These are phyloP conservation scores for Blastocystis sp. DNA, from an alignment of 352 stramenopile species.

Conservation along the genomic window DNA sequence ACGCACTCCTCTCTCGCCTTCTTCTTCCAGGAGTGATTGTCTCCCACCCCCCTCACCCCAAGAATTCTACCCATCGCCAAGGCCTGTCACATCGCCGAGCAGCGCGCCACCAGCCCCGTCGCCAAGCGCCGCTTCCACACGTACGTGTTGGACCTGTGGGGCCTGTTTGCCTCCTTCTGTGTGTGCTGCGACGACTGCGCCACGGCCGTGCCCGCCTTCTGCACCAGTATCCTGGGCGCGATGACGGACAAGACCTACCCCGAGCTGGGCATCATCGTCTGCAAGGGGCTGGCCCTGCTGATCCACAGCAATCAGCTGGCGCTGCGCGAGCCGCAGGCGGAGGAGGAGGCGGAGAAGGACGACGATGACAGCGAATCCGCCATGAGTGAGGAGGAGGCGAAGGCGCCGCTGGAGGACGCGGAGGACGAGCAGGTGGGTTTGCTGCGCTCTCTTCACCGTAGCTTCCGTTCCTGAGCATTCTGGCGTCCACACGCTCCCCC, in stretches of 20 bases:
- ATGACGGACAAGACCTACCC: conserved; percentile 43
- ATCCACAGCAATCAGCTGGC: conserved; percentile 58
- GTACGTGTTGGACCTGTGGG: conserved; percentile 42
- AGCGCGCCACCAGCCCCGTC: not conserved
- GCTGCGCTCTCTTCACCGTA: not conserved
- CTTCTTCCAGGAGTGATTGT: conserved; percentile 31
- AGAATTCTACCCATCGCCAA: conserved; percentile 59
- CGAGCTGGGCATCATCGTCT: conserved; percentile 30
- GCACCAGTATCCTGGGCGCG: conserved; percentile 24
- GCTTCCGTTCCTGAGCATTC: conserved; percentile 47
- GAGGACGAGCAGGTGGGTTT: conserved; percentile 19
- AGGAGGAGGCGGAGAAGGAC: not conserved
- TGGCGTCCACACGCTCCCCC: conserved; percentile 6
- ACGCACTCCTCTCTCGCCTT: not conserved
- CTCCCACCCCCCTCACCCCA: not conserved
- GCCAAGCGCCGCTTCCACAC: conserved; percentile 3
- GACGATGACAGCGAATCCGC: conserved; percentile 26
- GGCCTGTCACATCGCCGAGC: not conserved
- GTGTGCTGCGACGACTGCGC: conserved; percentile 1
- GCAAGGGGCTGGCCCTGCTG: conserved; percentile 38
- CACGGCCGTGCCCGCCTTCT: not conserved
- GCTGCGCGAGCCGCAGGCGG: not conserved
- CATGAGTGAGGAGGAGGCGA: not conserved
- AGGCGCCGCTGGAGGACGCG: not conserved
- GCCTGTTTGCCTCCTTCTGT: conserved; percentile 51